A percentile compares a stretch with the other conserved stretches of the same genome.
Conservation (phyloP, 129 eudicot species). For the Pittosporum tobira region DNA sequence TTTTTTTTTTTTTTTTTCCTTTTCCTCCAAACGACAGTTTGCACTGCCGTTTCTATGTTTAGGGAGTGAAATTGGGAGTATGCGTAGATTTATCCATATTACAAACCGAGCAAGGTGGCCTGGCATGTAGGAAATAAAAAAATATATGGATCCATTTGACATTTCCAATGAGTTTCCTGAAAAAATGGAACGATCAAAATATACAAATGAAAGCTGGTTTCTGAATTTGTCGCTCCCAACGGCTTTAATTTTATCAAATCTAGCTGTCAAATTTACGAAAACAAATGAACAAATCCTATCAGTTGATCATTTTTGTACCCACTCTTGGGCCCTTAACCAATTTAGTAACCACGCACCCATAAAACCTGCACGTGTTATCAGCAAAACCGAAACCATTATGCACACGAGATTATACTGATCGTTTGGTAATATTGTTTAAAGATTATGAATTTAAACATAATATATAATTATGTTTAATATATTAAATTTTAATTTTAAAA, state of each 20-base stretch:
- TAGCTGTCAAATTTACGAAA: constrained; percentile 8
- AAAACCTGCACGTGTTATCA: background rate
- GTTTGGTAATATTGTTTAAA: no score
- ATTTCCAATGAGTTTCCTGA: constrained; percentile 2
- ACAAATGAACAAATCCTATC: background rate
- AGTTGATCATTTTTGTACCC: background rate
- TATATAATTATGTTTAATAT: no score
- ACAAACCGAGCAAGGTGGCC: background rate
- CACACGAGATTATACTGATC: background rate
- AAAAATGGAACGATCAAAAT: background rate
- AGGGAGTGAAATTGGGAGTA: no score
- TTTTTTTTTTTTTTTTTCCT: no score
- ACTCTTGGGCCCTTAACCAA: background rate
- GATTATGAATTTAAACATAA: no score
- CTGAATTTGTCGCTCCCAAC: background rate
- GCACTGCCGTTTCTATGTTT: no score
- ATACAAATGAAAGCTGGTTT: background rate
- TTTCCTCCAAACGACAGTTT: no score
- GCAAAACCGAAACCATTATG: background rate
- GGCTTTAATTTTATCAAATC: background rate
- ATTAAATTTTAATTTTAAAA: no score
- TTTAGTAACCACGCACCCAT: constrained; percentile 2
- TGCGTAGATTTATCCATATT: no score
- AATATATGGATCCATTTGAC: background rate
- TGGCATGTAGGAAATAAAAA: background rate